phyloP scores from a whole-genome alignment of 192 early-diverging fungal species.

The Dissophora globulifera region DNA sequence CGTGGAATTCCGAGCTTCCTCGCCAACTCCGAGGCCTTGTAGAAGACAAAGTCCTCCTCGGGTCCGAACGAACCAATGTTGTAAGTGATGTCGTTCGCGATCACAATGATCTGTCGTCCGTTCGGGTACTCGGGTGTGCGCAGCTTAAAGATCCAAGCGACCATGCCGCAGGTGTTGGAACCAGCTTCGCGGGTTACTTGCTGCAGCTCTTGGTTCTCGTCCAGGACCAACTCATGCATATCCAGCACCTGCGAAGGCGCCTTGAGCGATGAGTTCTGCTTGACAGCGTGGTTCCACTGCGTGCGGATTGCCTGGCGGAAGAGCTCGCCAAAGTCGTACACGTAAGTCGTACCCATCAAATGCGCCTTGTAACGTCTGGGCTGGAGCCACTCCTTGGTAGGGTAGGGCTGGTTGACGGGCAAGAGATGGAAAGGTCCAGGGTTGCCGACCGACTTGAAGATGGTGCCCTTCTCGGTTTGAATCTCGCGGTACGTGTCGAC shows the following conservation, averaged over 20 bases:
- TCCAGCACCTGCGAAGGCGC: conserved; percentile 75
- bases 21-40: conserved; percentile 90
- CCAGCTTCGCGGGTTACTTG: conserved; percentile 85
- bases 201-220: conserved; percentile 80
- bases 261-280: conserved; percentile 57
- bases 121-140: conserved; percentile 94
- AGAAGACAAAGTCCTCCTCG: conserved; percentile 92
- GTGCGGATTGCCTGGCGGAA: conserved; percentile 90
- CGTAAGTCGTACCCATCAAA: conserved; percentile 97
- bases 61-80: conserved; percentile 98
- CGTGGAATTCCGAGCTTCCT: conserved; percentile 88
- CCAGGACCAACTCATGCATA: conserved; percentile 87
- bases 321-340: conserved; percentile 98
- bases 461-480: conserved; percentile 82
- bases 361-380: conserved; percentile 98
- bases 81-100: conserved; percentile 99
- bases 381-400: conserved; percentile 96
- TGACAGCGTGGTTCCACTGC: conserved; percentile 74
- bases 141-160: conserved; percentile 90
- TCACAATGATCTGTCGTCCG: conserved; percentile 87
- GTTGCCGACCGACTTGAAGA: conserved; percentile 85
- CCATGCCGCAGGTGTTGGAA: conserved; percentile 95
- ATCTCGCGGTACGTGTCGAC: conserved; percentile 94
- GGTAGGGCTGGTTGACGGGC: conserved; percentile 84
- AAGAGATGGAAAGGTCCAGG: conserved; percentile 86